Base-by-base conservation (phyloP, 2,329 filamentous ascomycete species). In the Endothia cerciana region DNA sequence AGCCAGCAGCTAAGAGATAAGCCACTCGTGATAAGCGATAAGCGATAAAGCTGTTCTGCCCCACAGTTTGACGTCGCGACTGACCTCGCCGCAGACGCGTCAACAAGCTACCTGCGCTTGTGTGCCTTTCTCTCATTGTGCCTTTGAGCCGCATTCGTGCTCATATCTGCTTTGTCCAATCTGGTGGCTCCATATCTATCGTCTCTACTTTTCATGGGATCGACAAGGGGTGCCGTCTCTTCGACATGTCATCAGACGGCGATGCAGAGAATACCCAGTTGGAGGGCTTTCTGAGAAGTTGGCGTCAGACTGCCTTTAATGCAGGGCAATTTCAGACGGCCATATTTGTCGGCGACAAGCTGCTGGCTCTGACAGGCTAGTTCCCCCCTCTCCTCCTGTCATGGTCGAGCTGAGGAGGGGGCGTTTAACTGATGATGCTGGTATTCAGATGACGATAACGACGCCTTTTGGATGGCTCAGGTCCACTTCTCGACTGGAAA, bases 381-480 rank as follows among this genome's bases (percentile, higher is more conserved):
- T 78, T 47, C n/a, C 38, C n/a, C n/a, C 15, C 59, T 58, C 63
- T 40, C 49, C 53, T 62, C 70, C 25, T 56, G 66, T 64, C 56
- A 13, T 17, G 5, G 33, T 36, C 25, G 36, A 47, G 19, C 43
- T 60, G 36, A 15, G 19, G 40, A 45, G 43, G 15, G 62, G 36
- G 19, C 49, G 22, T 17, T 55, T 71, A 64, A 57, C 63, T 57
- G 8, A 67, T 62, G 64, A 45, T 51, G 68, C 61, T 71, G 38
- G 66, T 47, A 17, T 33, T 10, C 70, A 97, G 95, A 94, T 74
- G 91, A 94, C 76, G 93, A 97, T 74, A 90, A 92, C 70, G 95
- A 99, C 77, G 94, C 94, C 49, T 97, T 97, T 75, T 97, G 93
- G 91, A 89, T 99, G 53, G 95, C 95, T n/a, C 94, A 98, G 79